Evolutionary conservation across 192 early-diverging fungal genomes (phyloP).

Genomic region (Umbelopsis isabellina): DNA sequence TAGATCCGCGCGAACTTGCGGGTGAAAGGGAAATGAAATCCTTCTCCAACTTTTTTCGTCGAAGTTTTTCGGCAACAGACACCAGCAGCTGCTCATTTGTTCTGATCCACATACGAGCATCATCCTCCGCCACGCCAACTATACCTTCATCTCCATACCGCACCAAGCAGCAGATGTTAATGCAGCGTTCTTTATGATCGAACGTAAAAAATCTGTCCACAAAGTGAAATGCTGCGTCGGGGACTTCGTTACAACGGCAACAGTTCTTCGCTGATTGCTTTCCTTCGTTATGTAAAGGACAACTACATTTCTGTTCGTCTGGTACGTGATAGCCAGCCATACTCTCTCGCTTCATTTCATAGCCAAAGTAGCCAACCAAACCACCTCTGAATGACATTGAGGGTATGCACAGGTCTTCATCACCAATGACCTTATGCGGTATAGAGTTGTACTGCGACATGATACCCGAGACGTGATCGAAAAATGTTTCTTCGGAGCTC

Average conservation of each 20-base stretch:
- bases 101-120: conserved; percentile 38
- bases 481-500: conserved; percentile 52
- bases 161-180: conserved; percentile 30
- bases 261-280: conserved; percentile 35
- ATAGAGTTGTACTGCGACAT: conserved; percentile 36
- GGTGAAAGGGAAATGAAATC: conserved; percentile 6
- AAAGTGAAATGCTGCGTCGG: conserved; percentile 66
- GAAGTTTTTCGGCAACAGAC: conserved; percentile 16
- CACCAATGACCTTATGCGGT: conserved; percentile 22
- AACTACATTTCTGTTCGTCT: conserved; percentile 42
- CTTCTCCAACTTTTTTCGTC: not conserved
- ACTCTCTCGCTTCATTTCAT: conserved; percentile 91
- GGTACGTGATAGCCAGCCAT: conserved; percentile 54
- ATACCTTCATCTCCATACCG: not conserved
- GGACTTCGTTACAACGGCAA: conserved; percentile 39
- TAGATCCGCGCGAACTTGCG: conserved; percentile 16
- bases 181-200: conserved; percentile 46
- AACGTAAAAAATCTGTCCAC: conserved; percentile 59
- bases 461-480: conserved; percentile 62
- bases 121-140: not conserved
- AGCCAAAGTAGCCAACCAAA: conserved; percentile 89
- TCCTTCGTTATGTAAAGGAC: not conserved
- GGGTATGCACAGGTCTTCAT: not conserved
- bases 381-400: conserved; percentile 74
- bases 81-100: conserved; percentile 26